Evolutionary conservation across 2,329 filamentous ascomycete species (phyloP).

Genomic region (Knufia fluminis): DNA sequence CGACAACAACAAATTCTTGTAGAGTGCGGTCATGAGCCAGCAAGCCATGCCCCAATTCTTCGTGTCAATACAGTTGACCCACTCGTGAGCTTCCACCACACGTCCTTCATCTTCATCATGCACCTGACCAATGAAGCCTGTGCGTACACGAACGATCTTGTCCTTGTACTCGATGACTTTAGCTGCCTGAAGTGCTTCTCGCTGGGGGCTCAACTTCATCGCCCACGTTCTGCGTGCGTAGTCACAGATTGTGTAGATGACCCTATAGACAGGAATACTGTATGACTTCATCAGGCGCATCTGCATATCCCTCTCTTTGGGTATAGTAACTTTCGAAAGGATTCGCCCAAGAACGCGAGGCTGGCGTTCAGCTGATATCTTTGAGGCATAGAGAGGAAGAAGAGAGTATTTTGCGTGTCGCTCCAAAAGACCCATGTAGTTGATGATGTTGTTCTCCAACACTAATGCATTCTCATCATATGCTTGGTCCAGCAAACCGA

Average conservation of each 20-base stretch:
- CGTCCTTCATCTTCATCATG: slow-evolving; percentile 54
- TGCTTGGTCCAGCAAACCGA: slow-evolving; percentile 42
- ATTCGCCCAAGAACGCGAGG: slow-evolving; percentile 65
- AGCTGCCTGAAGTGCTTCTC: slow-evolving; percentile 6
- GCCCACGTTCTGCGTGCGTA: slow-evolving; percentile 31
- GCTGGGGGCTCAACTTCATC: slow-evolving; percentile 11
- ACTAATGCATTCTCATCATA: slow-evolving; percentile 37
- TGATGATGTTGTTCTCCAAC: slow-evolving; percentile 67
- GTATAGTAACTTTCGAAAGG: slow-evolving; percentile 61
- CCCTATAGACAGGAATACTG: slow-evolving; percentile 60
- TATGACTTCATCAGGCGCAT: slow-evolving; percentile 68
- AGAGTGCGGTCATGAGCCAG: slow-evolving; percentile 58
- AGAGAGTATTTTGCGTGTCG: slow-evolving; percentile 63
- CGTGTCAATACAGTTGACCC: slow-evolving; percentile 67
- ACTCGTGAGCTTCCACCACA: slow-evolving; percentile 72
- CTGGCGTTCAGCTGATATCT: slow-evolving; percentile 52
- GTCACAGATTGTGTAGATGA: slow-evolving; percentile 48
- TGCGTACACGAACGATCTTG: slow-evolving; percentile 44
- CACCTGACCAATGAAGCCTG: slow-evolving; percentile 61
- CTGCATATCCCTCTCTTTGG: slow-evolving; percentile 55
- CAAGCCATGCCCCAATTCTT: slow-evolving; percentile 62
- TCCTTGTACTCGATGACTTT: slow-evolving; percentile 18
- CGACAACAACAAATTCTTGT: slow-evolving; percentile 73
- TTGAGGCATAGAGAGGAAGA: slow-evolving; percentile 80
- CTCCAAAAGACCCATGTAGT: slow-evolving; percentile 72